Evolutionary conservation across 2,329 filamentous ascomycete genomes (phyloP).

Genomic region (Paramyrothecium sp.): DNA sequence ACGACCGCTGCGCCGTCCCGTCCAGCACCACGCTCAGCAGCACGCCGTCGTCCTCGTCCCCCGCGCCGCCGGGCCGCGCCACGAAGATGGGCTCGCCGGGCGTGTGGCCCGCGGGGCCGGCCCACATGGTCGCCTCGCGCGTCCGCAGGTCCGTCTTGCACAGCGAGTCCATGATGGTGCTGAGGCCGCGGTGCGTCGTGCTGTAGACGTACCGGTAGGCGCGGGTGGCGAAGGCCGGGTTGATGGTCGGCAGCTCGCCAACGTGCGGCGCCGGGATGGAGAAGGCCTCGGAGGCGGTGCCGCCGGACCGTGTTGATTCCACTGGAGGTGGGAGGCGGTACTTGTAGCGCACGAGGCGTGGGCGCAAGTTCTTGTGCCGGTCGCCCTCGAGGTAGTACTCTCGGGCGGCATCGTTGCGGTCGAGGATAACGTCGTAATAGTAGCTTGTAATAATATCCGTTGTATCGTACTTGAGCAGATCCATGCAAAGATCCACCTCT

Average conservation of each 20-base stretch:
- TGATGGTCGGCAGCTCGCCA: conserved; percentile 67
- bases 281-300: conserved; percentile 32
- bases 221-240: conserved; percentile 50
- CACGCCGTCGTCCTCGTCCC: conserved; percentile 62
- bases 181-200: conserved; percentile 53
- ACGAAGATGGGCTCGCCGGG: conserved; percentile 72
- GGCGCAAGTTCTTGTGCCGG: conserved; percentile 31
- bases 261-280: conserved; percentile 51
- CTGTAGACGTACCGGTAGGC: conserved; percentile 62
- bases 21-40: conserved; percentile 64
- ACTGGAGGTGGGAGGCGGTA: conserved; percentile 25
- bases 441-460: conserved; percentile 64
- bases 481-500: conserved; percentile 56
- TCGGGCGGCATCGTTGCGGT: conserved; percentile 44
- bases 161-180: conserved; percentile 60
- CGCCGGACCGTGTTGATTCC: background rate
- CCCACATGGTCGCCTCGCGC: conserved; percentile 54
- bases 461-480: conserved; percentile 63
- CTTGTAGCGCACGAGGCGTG: conserved; percentile 41
- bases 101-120: conserved; percentile 55
- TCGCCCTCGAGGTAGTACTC: conserved; percentile 41
- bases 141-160: conserved; percentile 64
- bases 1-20: conserved; percentile 56
- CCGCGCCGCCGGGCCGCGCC: conserved; percentile 34
- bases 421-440: conserved; percentile 68